Evolutionary conservation across 805 yeast species (phyloP), one percentile per base, ranked within the genome.

Genomic region (Zygosaccharomyces rouxii): DNA sequence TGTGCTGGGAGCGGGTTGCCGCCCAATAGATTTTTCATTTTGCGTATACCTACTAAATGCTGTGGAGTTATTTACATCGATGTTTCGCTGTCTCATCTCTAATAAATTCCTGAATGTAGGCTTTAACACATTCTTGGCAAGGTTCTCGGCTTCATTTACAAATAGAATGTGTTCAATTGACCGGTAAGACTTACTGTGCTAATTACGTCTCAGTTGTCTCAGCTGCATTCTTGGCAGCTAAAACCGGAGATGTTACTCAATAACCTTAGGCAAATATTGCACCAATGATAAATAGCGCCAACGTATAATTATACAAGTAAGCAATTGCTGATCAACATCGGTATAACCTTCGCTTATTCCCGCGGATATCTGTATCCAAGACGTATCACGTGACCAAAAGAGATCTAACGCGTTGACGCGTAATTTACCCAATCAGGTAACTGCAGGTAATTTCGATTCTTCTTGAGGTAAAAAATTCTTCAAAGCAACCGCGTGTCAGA

Each of bases 371-470:
- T n/a, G n/a, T n/a, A n/a, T n/a, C n/a, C n/a, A n/a, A n/a, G n/a
- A n/a, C n/a, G 35, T 16, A 33, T 3, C 16, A 33, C 21, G 21
- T 16, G 18, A 33, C 21, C 26, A 23, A n/a, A n/a, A n/a, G n/a
- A n/a, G 37, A 41, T 41, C 44, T 41, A 9, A 28, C 44, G 44
- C 35, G 44, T 41, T 33, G 16, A 41, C 44, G 44, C 35, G 44
- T 41, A 11, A 18, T 11, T 41, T 40, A 41, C 44, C 23, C 16
- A 11, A 29, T 19, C 11, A 22, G 44, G 44, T 21, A 41, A 41
- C 16, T 19, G 13, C 7, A n/a, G 14, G 23, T 41, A 21, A 41
- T 41, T n/a, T 41, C 44, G 23, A 29, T 41, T 30, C 44, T 41
- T 14, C 14, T 26, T 26, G 44, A 28, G 33, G 44, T 41, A 41